Conservation (phyloP, 1,284 basidiomycete species). For the Ustilago curta region DNA sequence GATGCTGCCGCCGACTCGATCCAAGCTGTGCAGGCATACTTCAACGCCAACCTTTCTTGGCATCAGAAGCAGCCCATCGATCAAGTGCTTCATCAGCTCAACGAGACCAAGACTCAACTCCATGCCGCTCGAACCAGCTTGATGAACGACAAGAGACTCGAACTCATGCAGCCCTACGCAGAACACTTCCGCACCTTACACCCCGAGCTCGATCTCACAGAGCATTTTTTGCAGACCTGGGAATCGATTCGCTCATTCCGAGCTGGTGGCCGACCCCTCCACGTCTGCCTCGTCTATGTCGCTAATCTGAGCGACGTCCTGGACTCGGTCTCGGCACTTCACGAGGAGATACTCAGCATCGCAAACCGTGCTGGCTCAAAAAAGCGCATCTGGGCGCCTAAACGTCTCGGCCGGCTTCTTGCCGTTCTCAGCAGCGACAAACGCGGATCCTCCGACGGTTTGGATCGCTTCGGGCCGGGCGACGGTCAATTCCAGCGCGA, state of each 20-base stretch:
- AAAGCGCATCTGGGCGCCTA: slow-evolving; percentile 74
- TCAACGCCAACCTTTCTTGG: slow-evolving; percentile 63
- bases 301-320: slow-evolving; percentile 72
- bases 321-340: slow-evolving; percentile 72
- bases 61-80: slow-evolving; percentile 54
- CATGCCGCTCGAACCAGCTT: slow-evolving; percentile 22
- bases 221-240: slow-evolving; percentile 41
- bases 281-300: slow-evolving; percentile 73
- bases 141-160: slow-evolving; percentile 71
- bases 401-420: slow-evolving; percentile 72
- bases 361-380: slow-evolving; percentile 70
- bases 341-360: slow-evolving; percentile 72
- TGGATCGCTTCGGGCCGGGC: slow-evolving; percentile 30
- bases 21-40: slow-evolving; percentile 67
- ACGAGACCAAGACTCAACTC: slow-evolving; percentile 70
- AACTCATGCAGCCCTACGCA: slow-evolving; percentile 72
- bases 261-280: slow-evolving; percentile 71
- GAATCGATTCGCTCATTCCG: slow-evolving; percentile 36
- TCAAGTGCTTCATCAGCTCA: slow-evolving; percentile 44
- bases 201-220: slow-evolving; percentile 32
- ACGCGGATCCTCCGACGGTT: slow-evolving; percentile 31
- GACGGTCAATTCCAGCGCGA: slow-evolving; percentile 38
- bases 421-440: slow-evolving; percentile 50
- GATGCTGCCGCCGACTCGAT: slow-evolving; percentile 68
- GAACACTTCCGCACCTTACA: slow-evolving; percentile 46